Conservation (phyloP, 805 yeast species). For the Metschnikowia reukaufii region DNA sequence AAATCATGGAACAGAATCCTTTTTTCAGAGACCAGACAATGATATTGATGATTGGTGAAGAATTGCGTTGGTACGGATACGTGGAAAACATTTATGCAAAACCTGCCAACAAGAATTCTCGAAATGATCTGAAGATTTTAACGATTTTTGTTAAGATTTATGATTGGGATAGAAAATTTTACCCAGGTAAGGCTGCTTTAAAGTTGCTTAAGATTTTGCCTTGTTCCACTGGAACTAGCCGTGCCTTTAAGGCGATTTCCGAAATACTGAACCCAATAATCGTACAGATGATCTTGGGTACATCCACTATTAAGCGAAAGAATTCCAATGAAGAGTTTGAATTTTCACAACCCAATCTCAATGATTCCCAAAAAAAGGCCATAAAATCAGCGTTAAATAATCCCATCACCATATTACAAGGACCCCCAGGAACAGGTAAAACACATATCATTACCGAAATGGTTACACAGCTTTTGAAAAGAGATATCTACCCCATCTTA, state of each 20-base stretch:
- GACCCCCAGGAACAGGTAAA: conserved; percentile 93
- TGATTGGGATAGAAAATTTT: neutral
- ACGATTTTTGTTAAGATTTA: neutral
- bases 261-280: neutral
- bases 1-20: neutral
- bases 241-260: conserved; percentile 1
- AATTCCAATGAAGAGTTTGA: conserved; percentile 3
- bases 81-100: neutral
- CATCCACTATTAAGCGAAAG: conserved; percentile 17
- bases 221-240: neutral
- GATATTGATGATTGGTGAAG: neutral
- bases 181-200: neutral
- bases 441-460: conserved; percentile 93
- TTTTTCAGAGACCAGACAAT: conserved; percentile 3
- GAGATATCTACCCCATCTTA: conserved; percentile 61
- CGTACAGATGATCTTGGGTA: neutral
- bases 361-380: conserved; percentile 77
- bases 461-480: conserved; percentile 65
- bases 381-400: conserved; percentile 36
- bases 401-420: conserved; percentile 48
- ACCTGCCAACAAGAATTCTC: neutral
- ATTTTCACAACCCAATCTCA: conserved; percentile 49
- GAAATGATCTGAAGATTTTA: neutral
- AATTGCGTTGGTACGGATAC: neutral
- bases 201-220: conserved; percentile 1